Base-by-base conservation (phyloP, 106 monocot genomes). In the Apostasia ramifera region DNA sequence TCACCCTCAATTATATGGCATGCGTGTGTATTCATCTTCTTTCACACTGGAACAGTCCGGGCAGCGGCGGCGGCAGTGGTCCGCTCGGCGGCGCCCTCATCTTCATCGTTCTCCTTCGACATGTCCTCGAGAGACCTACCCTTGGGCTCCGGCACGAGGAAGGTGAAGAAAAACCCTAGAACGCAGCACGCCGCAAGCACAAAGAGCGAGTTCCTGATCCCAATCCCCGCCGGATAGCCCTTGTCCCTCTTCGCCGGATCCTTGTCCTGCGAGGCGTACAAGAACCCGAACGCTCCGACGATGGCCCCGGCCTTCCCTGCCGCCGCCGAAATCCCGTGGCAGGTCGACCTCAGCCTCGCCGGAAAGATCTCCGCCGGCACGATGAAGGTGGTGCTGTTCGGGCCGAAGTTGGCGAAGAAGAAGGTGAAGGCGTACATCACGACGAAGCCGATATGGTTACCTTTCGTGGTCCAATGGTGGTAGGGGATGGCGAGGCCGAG, bases 361-460 rank as follows among this genome's bases (percentile, higher is more conserved):
- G 86, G 86, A 44, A 80, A 86, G 40, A 86, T 82, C 79, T 86
- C 86, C 6, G 86, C 86, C 59, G 86, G 86, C 43, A 82, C 82
- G 45, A 86, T 82, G 73, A 86, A 86, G 3, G 86, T 86, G 11
- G 82, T 86, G 68, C 73, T 80, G 53, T 86, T 86, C 59, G 86
- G 86, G 26, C 86, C 86, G 51, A 86, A 86, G 59, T 86, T 86
- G n/a, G 86, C 82, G 74, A 86, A 86, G 74, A 86, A 86, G 79
- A 87, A 87, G 57, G 87, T 83, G 68, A 87, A 48, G 4, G 47
- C 81, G 43, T 81, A 81, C 66, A 80, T 66, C 2, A 80, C 60
- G 8, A 80, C 39, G 64, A 80, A 80, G 1, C 80, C 80, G 59
- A 37, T 49, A 59, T 80, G 80, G 58, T 80, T 61, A 41, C 73